phyloP scores from a whole-genome alignment of 768 basidiomycete genomes.

The Hypholoma sublateritium region DNA sequence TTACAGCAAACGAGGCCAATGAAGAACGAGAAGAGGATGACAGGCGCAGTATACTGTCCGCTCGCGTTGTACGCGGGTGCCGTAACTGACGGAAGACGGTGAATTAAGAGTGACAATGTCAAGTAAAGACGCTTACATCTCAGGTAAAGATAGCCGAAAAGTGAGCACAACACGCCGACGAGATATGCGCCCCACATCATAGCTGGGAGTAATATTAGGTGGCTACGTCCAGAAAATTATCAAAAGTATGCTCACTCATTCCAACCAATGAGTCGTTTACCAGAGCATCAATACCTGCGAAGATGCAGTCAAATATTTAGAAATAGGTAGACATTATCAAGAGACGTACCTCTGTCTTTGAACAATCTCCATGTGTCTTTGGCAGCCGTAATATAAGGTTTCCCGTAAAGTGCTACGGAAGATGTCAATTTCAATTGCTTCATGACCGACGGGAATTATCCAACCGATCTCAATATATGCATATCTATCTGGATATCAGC shows the following conservation, averaged over 20 bases:
- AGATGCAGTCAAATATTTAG: constrained; percentile 4
- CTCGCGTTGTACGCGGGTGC: constrained; percentile 70
- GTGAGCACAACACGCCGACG: constrained; percentile 68
- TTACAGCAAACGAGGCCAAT: constrained; percentile 75
- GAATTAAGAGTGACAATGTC: background rate
- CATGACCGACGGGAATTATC: constrained; percentile 5
- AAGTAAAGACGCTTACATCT: constrained; percentile 46
- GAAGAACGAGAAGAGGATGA: constrained; percentile 78
- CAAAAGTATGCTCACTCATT: constrained; percentile 53
- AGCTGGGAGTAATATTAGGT: constrained; percentile 33
- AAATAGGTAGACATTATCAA: constrained; percentile 4
- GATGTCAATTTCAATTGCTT: background rate
- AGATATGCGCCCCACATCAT: constrained; percentile 81
- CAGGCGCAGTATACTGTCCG: constrained; percentile 77
- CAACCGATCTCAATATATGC: constrained; percentile 81
- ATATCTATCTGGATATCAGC: constrained; percentile 43
- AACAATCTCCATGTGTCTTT: constrained; percentile 83
- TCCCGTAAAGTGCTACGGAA: constrained; percentile 72
- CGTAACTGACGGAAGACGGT: constrained; percentile 48
- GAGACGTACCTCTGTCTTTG: constrained; percentile 57
- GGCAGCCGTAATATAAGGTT: constrained; percentile 76
- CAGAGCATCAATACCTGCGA: constrained; percentile 68
- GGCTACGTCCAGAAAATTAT: background rate
- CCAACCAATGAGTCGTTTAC: constrained; percentile 82
- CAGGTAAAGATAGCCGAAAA: constrained; percentile 79